phyloP scores from a whole-genome alignment of 495 filamentous ascomycete genomes.

The Penicillium subrubescens region DNA sequence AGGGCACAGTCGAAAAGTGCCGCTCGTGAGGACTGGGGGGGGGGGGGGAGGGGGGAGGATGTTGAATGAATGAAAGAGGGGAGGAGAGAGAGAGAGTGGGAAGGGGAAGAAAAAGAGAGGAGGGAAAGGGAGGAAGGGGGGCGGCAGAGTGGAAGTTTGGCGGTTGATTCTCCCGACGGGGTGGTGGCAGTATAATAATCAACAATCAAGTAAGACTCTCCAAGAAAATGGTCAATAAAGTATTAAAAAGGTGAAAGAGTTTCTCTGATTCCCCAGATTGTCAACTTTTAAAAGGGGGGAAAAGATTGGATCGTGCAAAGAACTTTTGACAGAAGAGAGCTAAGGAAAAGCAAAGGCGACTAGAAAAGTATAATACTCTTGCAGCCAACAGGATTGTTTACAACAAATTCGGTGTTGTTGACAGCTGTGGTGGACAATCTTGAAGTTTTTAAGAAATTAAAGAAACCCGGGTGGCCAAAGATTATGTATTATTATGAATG shows the following conservation, averaged over 20 bases:
- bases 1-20: slow-evolving; percentile 35
- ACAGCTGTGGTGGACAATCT: neutral
- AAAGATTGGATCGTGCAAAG: neutral
- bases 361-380: neutral
- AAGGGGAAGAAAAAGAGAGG: slow-evolving; percentile 21
- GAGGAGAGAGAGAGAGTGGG: slow-evolving; percentile 17
- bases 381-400: neutral
- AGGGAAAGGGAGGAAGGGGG: slow-evolving; percentile 12
- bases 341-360: neutral
- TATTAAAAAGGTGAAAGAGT: neutral
- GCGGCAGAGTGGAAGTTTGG: slow-evolving; percentile 2
- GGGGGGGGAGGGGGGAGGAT: slow-evolving; percentile 12
- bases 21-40: slow-evolving; percentile 26
- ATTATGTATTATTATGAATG: neutral
- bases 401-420: neutral
- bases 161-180: neutral
- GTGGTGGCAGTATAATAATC: neutral
- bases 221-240: neutral
- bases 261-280: neutral
- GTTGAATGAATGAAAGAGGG: slow-evolving; percentile 12
- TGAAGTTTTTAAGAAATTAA: neutral
- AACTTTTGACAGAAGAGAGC: neutral
- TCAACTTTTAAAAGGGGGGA: neutral
- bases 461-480: neutral
- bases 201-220: neutral